Percentiles rank a stretch among this genome's conserved stretches.
phyloP scores from a whole-genome alignment of 352 stramenopile genomes.

The Globisporangium iwayamae region DNA sequence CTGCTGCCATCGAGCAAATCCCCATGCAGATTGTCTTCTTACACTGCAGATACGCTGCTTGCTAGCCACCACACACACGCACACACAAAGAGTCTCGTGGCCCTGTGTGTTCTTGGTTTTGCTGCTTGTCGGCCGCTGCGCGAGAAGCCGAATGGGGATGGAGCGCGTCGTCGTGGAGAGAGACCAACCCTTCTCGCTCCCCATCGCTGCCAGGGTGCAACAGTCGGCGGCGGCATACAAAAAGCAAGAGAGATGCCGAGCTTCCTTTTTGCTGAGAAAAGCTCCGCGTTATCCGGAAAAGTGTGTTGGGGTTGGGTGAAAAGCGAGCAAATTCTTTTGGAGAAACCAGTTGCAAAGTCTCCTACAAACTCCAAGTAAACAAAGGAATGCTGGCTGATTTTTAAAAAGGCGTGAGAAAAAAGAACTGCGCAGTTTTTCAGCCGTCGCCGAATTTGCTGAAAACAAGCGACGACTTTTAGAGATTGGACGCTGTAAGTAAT shows the following conservation, averaged over 20 bases:
- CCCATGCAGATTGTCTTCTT: constrained; percentile 3
- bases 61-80: neutral
- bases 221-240: neutral
- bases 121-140: constrained; percentile 5
- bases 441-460: neutral
- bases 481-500: neutral
- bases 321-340: neutral
- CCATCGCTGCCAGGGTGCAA: constrained; percentile 6
- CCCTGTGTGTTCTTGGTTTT: neutral
- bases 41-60: neutral
- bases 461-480: neutral
- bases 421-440: neutral
- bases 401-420: neutral
- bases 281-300: neutral
- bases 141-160: constrained; percentile 9
- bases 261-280: neutral
- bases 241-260: neutral
- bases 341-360: neutral
- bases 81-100: neutral
- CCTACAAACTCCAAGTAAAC: neutral
- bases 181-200: constrained; percentile 5
- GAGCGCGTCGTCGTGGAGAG: neutral
- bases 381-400: neutral
- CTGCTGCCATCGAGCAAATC: constrained; percentile 9
- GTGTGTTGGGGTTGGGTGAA: neutral